Conservation (phyloP, 2,329 filamentous ascomycete genomes). For the Colletotrichum sojae region DNA sequence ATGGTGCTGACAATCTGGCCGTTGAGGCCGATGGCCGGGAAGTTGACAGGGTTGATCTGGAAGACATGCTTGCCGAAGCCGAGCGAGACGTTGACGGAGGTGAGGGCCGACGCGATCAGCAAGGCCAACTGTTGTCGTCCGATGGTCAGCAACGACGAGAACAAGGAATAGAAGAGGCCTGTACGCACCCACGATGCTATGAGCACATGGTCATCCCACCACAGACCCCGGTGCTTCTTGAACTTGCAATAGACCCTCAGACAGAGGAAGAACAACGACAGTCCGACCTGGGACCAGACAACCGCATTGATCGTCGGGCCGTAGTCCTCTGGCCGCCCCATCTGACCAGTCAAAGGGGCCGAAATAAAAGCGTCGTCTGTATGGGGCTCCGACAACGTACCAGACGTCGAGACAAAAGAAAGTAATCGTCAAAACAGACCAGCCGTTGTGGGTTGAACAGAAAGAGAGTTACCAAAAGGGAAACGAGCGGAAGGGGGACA, state of each 20-base stretch:
- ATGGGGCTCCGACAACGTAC: neutral
- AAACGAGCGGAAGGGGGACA: neutral
- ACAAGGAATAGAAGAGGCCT: neutral
- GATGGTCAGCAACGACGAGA: neutral
- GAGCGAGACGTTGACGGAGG: conserved; percentile 25
- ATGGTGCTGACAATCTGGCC: conserved; percentile 48
- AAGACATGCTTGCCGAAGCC: conserved; percentile 43
- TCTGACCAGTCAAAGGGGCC: conserved; percentile 24
- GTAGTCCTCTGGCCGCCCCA: conserved; percentile 33
- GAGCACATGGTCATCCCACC: conserved; percentile 49
- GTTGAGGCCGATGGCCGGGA: conserved; percentile 38
- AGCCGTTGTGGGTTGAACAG: conserved; percentile 16
- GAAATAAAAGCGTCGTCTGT: neutral
- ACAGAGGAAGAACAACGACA: conserved; percentile 42
- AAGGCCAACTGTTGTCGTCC: conserved; percentile 16
- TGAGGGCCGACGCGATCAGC: conserved; percentile 9
- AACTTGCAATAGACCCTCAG: conserved; percentile 46
- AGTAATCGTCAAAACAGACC: conserved; percentile 17
- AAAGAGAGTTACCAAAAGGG: neutral
- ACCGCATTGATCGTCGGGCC: conserved; percentile 37
- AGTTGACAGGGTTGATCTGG: conserved; percentile 28
- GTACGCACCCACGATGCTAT: conserved; percentile 45
- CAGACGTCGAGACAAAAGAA: conserved; percentile 14
- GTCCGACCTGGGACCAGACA: conserved; percentile 42
- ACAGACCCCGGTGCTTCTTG: conserved; percentile 43